phyloP scores from a whole-genome alignment of 2,329 filamentous ascomycete genomes.

The Botrytis hyacinthi region DNA sequence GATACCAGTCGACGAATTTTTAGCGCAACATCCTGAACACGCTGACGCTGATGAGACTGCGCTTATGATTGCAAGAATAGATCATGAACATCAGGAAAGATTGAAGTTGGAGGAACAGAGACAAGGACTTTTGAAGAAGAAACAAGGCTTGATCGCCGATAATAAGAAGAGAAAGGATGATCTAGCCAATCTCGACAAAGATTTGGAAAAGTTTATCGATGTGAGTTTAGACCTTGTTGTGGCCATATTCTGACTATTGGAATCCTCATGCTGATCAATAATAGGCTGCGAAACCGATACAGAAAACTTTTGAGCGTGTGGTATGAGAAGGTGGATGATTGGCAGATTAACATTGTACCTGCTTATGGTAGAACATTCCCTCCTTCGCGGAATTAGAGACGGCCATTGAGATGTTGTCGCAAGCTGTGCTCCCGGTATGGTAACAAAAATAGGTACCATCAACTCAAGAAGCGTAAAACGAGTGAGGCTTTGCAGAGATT shows the following conservation, averaged over 20 bases:
- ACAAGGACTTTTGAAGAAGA: conserved; percentile 71
- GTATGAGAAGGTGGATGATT: conserved; percentile 28
- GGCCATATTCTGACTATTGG: not conserved
- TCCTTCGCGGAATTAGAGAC: not conserved
- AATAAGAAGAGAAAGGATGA: conserved; percentile 96
- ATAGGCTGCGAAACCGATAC: conserved; percentile 82
- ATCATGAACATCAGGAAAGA: conserved; percentile 83
- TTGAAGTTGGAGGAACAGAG: conserved; percentile 82
- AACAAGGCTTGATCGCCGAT: conserved; percentile 66
- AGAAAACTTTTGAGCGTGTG: conserved; percentile 79
- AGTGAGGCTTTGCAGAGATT: not conserved
- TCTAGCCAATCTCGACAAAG: conserved; percentile 83
- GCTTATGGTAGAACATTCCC: not conserved
- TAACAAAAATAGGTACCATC: not conserved
- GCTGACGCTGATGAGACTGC: conserved; percentile 70
- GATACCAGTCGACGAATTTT: conserved; percentile 78
- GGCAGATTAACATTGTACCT: not conserved
- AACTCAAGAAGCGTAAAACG: not conserved
- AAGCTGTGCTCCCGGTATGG: not conserved
- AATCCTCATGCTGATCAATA: conserved; percentile 19
- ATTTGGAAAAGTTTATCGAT: conserved; percentile 92
- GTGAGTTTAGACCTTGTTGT: conserved; percentile 46
- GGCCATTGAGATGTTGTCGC: not conserved
- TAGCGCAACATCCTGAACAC: conserved; percentile 72
- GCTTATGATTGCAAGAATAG: conserved; percentile 85